phyloP scores from a whole-genome alignment of 495 filamentous ascomycete species.

The Talaromyces adpressus region DNA sequence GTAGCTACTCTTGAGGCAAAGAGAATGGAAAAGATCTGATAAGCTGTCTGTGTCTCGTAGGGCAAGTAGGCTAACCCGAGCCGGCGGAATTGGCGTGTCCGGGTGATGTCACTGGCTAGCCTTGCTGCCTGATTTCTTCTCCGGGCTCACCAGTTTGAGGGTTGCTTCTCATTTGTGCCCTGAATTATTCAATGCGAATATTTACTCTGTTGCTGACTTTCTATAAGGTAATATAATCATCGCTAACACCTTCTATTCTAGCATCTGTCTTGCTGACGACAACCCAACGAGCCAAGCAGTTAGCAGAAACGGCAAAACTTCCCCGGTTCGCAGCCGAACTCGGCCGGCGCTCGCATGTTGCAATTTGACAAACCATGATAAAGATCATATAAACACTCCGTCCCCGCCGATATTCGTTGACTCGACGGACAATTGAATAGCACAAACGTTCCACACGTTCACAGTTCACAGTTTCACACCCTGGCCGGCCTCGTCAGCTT shows the following conservation, averaged over 20 bases:
- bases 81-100: background rate
- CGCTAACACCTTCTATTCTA: background rate
- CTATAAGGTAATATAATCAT: too few species aligned
- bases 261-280: background rate
- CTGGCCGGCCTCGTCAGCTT: background rate
- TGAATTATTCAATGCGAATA: background rate
- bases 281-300: background rate
- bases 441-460: too few species aligned
- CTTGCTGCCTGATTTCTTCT: background rate
- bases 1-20: too few species aligned
- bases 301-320: background rate
- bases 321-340: background rate
- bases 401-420: too few species aligned
- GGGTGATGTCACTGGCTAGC: background rate
- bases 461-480: background rate
- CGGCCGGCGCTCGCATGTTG: background rate
- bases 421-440: too few species aligned
- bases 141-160: too few species aligned
- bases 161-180: background rate
- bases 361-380: background rate
- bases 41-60: too few species aligned
- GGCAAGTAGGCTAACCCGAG: background rate
- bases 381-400: background rate
- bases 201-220: background rate
- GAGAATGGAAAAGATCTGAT: too few species aligned